Base-by-base conservation (phyloP, 192 early-diverging fungal species). In the Lobosporangium transversale region DNA sequence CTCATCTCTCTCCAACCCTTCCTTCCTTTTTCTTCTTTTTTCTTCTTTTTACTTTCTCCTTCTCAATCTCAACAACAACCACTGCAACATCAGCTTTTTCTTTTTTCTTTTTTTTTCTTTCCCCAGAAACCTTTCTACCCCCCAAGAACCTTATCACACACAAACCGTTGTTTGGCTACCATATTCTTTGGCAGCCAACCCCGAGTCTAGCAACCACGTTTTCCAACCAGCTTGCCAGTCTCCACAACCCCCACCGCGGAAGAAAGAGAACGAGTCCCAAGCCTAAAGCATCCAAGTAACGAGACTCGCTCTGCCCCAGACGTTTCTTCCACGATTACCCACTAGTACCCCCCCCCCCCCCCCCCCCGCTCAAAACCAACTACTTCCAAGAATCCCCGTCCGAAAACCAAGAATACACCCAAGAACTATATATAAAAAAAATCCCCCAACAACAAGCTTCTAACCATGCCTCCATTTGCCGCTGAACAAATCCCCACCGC, bases 201-300 rank as follows among this genome's bases (percentile, higher is more conserved):
- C 40, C 58, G 73, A 76, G 73, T 76, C 73, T 76, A 76, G 73
- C 73, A 76, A 76, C 71, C 64, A 88, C 87, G 87, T 90, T 89
- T 86, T 88, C 91, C 83, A 94, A 91, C 79, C 88, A 85, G 65
- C 90, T 94, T 79, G 84, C 83, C 81, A 90, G 88, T 68, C 78
- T 88, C 80, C 92, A 93, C 89, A 93, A 93, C 84, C 84, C 82
- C 64, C 90, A 93, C 89, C 81, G 90, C 82, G 90, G 90, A 79
- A 83, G 68, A 74, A 89, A 86, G 71, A 87, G 89, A 71, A 88
- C 85, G 67, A 80, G 79, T 82, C 85, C 92, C 31, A 90, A 86
- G 80, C 89, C 90, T 75, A 89, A 89, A 82, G 80, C 82, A 64
- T 70, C 80, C 69, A 66, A 66, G 65, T 71, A 65, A 70, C 74